These are phyloP conservation scores for Dictyophora rubrovolvata DNA, from an alignment of 768 basidiomycete genomes.

Conservation along the genomic window DNA sequence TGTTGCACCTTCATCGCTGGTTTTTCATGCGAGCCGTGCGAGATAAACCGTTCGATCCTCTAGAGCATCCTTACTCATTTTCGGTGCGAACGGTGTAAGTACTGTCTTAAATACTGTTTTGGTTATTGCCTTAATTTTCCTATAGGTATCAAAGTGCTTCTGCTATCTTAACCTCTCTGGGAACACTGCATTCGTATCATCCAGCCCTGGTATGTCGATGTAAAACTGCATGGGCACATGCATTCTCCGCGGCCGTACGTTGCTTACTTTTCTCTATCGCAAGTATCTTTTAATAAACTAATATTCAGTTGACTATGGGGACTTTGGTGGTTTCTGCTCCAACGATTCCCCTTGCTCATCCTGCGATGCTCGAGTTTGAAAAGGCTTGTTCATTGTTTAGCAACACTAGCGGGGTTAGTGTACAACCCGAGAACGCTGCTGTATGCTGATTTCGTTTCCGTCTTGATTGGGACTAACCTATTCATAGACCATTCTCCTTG, in stretches of 20 bases:
- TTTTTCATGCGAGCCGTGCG: constrained; percentile 8
- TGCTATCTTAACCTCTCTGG: neutral
- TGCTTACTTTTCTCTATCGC: neutral
- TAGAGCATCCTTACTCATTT: constrained; percentile 4
- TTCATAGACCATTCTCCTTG: neutral
- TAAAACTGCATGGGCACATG: constrained; percentile 9
- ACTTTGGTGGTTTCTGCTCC: constrained; percentile 7
- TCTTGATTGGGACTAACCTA: neutral
- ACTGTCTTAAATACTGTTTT: neutral
- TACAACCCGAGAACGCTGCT: constrained; percentile 56
- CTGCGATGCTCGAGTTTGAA: constrained; percentile 9
- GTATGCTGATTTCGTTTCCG: constrained; percentile 28
- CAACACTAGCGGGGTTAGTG: constrained; percentile 35
- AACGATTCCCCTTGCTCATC: constrained; percentile 8
- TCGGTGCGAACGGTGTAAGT: constrained; percentile 8
- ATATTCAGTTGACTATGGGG: constrained; percentile 3
- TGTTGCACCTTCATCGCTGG: constrained; percentile 8
- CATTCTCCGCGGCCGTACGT: constrained; percentile 7
- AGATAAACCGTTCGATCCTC: constrained; percentile 5
- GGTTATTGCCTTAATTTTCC: neutral
- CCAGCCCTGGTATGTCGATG: constrained; percentile 5
- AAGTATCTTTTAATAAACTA: neutral
- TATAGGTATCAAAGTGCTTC: constrained; percentile 7
- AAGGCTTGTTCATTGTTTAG: constrained; percentile 5
- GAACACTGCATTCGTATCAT: constrained; percentile 2